Percentiles rank a stretch among this genome's conserved stretches.
phyloP scores from a whole-genome alignment of 768 basidiomycete species.

The Leccinum obscurum region DNA sequence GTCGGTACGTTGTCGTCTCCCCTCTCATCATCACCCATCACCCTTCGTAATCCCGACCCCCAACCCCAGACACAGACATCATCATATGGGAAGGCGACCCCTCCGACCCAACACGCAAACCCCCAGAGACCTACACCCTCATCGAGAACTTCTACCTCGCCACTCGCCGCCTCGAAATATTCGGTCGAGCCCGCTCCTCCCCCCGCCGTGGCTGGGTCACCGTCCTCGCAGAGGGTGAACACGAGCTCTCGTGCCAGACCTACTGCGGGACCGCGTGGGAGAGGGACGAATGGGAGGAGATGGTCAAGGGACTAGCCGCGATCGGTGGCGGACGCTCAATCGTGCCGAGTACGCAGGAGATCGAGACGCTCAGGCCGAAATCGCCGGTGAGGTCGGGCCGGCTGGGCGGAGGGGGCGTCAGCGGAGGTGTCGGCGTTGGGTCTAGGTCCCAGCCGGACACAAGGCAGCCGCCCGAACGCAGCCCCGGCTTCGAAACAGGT shows the following conservation, averaged over 20 bases:
- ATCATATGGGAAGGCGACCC: constrained; percentile 94
- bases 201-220: constrained; percentile 91
- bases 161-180: constrained; percentile 86
- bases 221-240: constrained; percentile 66
- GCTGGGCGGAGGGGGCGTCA: constrained; percentile 20
- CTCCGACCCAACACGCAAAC: constrained; percentile 59
- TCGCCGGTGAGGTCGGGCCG: constrained; percentile 59
- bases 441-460: neutral
- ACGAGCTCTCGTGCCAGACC: constrained; percentile 45
- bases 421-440: constrained; percentile 22
- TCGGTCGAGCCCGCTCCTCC: constrained; percentile 66
- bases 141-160: constrained; percentile 99
- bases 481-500: constrained; percentile 14
- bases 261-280: constrained; percentile 48
- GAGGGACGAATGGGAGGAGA: constrained; percentile 63
- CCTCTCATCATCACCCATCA: neutral
- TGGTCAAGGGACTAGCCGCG: constrained; percentile 50
- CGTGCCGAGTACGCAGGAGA: constrained; percentile 75
- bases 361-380: constrained; percentile 83
- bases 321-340: constrained; percentile 55
- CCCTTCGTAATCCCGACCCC: constrained; percentile 1
- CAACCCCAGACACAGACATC: constrained; percentile 78
- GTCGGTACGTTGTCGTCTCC: constrained; percentile 59
- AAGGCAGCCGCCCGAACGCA: constrained; percentile 1
- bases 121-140: constrained; percentile 91